Base-by-base conservation (phyloP, 257 asterid species). In the Plantago elongata region DNA sequence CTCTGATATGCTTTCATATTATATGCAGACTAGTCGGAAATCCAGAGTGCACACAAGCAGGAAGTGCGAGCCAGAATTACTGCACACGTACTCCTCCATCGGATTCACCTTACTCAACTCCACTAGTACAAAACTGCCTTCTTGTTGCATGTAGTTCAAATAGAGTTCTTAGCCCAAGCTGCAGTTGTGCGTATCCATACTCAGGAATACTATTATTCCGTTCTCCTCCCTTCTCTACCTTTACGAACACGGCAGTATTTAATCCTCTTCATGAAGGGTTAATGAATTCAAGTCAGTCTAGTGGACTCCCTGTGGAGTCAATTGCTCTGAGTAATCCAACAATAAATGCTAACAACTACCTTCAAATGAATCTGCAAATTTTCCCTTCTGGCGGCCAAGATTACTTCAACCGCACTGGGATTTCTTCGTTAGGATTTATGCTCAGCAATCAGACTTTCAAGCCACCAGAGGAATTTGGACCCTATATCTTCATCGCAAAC, bases 381-480 rank as follows among this genome's bases (percentile, higher is more conserved):
- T 92, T 92, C 61, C 99, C 97, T 6, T 72, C 81, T 27, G 75
- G 77, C 57, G 75, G 77, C 57, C 71, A 61, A 62, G 73, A 75
- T 18, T 44, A 46, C 75, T 92, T 92, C 70, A 89, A 89, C 45
- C 75, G 70, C 10, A 62, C 91, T 4, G 99, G 81, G 68, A 74
- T 92, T 70, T 59, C 78, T 8, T 46, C 75, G 51, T 72, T 92
- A 10, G 99, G 81, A 4, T 82, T 83, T 66, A 75, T 59, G 48
- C 85, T 92, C 9, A 92, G 95, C 78, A 89, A 83, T 72, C 99
- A 84, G 46, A 84, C 89, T 27, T 86, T 92, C 83, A 84, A 89
- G 81, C 97, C 97, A 0, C 95, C 95, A 4, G 7, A 3, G 0
- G 62, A 8, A 5, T 92, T 92, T 68, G 99, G 96, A 57, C 96